Base-by-base conservation (phyloP, 2,329 filamentous ascomycete genomes). In the Aspergillus felis region DNA sequence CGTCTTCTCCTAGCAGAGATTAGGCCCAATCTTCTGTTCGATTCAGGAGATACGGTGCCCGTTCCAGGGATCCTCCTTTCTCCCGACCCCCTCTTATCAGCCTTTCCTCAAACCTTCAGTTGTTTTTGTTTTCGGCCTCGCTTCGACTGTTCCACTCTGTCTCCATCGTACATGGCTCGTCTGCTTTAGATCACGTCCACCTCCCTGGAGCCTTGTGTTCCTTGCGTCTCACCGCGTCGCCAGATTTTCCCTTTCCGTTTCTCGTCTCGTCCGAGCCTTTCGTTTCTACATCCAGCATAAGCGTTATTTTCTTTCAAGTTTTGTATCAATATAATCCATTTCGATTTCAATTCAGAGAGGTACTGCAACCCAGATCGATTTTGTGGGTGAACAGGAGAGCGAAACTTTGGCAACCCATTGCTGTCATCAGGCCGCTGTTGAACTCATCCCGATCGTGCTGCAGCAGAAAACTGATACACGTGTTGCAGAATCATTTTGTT, bases 101-200 rank as follows among this genome's bases (percentile, higher is more conserved):
- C 42, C 42, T 32, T 53, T 55, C 24, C 51, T 47, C 32, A 52
- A 53, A 57, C 51, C 57, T 57, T 55, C 49, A 47, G 50, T 50
- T 56, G 50, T 49, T 55, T 51, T 48, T 56, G 54, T 51, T 53
- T 57, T 55, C 28, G 51, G 32, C 47, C 24, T 49, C 47, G 47
- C 47, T 50, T 22, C 50, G 51, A 38, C 42, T 58, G 53, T 41
- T 53, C 51, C 56, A 48, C 51, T 51, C 46, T 52, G 51, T 49
- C 50, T 54, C 60, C 63, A 62, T 65, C 68, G 66, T 72, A 72
- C 62, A 72, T 74, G 68, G 68, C 65, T 67, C 63, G 63, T 64
- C 58, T 60, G 59, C 59, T 63, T 56, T 68, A 68, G 67, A 66
- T 60, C 62, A 59, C 55, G 57, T 64, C 60, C 61, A 63, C 63